Conservation (phyloP, 2,329 filamentous ascomycete species). For the Rhinocladiella mackenziei region DNA sequence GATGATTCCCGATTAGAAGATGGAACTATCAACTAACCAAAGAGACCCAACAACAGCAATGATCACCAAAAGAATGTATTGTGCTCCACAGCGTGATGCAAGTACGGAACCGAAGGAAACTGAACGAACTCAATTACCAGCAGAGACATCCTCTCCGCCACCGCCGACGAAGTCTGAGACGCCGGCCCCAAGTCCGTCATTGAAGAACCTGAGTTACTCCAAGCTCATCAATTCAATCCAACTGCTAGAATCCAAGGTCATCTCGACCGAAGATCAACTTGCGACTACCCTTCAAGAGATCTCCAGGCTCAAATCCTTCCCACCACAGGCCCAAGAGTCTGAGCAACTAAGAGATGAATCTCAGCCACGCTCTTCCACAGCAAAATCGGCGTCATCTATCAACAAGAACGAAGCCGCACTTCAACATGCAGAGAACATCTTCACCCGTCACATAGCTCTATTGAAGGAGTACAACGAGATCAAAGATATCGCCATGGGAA, state of each 20-base stretch:
- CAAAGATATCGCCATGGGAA: slow-evolving; percentile 62
- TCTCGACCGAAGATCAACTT: slow-evolving; percentile 6
- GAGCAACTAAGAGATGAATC: slow-evolving; percentile 1
- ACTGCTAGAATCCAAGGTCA: slow-evolving; percentile 9
- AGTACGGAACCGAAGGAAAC: too few species aligned
- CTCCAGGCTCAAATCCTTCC: slow-evolving; percentile 4
- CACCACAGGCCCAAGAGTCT: background rate
- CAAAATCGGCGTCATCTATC: background rate
- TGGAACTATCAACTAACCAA: too few species aligned
- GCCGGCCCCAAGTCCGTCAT: too few species aligned
- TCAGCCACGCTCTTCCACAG: background rate
- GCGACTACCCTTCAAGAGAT: slow-evolving; percentile 6
- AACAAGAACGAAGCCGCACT: slow-evolving; percentile 4
- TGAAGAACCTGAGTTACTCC: background rate
- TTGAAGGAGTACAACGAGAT: slow-evolving; percentile 69
- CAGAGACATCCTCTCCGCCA: too few species aligned
- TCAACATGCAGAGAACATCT: slow-evolving; percentile 47
- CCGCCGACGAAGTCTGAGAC: too few species aligned
- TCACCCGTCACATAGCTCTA: slow-evolving; percentile 60
- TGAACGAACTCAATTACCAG: too few species aligned
- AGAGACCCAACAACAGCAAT: too few species aligned
- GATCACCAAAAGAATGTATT: too few species aligned
- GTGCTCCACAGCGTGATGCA: too few species aligned
- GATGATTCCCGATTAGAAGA: too few species aligned
- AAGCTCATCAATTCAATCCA: slow-evolving; percentile 5